A percentile compares a stretch with the other conserved stretches of the same genome.
phyloP scores from a whole-genome alignment of 495 filamentous ascomycete species.

The Penicillium herquei region DNA sequence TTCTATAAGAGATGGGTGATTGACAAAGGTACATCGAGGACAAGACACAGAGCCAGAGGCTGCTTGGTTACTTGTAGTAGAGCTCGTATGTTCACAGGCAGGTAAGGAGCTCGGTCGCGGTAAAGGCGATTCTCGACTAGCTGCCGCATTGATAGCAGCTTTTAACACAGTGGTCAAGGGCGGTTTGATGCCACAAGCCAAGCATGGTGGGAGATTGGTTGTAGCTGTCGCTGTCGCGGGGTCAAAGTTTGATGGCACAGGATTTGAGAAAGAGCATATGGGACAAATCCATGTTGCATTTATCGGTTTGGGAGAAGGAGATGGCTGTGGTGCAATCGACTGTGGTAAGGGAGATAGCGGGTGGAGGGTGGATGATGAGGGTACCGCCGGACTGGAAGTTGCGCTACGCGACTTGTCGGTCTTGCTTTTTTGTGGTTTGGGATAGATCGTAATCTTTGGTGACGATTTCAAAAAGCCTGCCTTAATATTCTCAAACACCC shows the following conservation, averaged over 20 bases:
- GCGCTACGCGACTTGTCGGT: conserved; percentile 32
- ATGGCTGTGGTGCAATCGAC: conserved; percentile 10
- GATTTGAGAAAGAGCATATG: conserved; percentile 97
- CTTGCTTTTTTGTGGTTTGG: conserved; percentile 65
- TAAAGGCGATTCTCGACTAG: conserved; percentile 47
- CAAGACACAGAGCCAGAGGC: conserved; percentile 47
- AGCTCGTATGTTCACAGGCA: conserved; percentile 1
- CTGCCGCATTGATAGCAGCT: conserved; percentile 70
- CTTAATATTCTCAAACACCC: conserved; percentile 36
- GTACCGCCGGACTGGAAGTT: conserved; percentile 33
- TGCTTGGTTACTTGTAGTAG: conserved; percentile 9
- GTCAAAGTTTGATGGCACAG: conserved; percentile 89
- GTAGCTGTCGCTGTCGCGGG: conserved; percentile 69
- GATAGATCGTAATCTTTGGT: conserved; percentile 83
- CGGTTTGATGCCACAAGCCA: conserved; percentile 93
- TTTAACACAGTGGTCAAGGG: conserved; percentile 78
- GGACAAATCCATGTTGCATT: conserved; percentile 95
- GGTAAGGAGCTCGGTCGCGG: conserved; percentile 17
- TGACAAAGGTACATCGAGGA: conserved; percentile 89
- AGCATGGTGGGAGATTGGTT: conserved; percentile 78
- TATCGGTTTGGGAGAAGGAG: conserved; percentile 29
- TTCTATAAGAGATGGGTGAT: conserved; percentile 79
- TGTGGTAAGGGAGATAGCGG: conserved; percentile 29
- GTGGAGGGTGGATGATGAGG: conserved; percentile 21
- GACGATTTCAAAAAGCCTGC: conserved; percentile 95